These are phyloP conservation scores for Phoenix roebelenii DNA, from an alignment of 176 grass and related monocot species.

Conservation along the genomic window DNA sequence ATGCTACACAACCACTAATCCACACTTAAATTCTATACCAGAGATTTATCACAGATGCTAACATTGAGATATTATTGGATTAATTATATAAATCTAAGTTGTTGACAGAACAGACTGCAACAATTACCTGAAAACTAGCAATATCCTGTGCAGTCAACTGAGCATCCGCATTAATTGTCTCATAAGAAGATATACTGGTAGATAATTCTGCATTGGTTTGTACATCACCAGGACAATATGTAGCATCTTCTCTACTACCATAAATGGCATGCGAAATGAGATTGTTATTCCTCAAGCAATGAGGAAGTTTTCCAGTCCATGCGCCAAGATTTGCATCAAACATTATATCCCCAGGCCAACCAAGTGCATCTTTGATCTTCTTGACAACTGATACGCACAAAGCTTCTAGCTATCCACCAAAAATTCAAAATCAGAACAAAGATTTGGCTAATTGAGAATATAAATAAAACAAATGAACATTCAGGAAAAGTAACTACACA, in stretches of 20 bases:
- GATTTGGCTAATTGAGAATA: neutral
- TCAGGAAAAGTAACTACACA: no score
- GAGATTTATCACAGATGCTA: no score
- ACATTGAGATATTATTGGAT: no score
- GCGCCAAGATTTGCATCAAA: slow-evolving; percentile 50
- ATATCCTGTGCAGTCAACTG: slow-evolving; percentile 35
- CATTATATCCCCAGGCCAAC: slow-evolving; percentile 49
- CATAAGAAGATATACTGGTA: slow-evolving; percentile 24
- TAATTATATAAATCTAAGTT: no score
- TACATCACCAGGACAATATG: slow-evolving; percentile 8
- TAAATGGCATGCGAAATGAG: neutral
- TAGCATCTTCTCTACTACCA: slow-evolving; percentile 1
- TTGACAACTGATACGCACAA: slow-evolving; percentile 53
- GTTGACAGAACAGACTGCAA: neutral
- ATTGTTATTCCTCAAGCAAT: slow-evolving; percentile 36
- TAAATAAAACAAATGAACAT: no score
- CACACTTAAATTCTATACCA: no score
- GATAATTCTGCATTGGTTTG: slow-evolving; percentile 4
- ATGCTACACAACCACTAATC: no score
- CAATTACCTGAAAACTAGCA: slow-evolving; percentile 82
- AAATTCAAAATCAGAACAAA: slow-evolving; percentile 8
- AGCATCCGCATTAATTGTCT: slow-evolving; percentile 17
- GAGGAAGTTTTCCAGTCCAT: slow-evolving; percentile 63
- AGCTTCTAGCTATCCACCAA: slow-evolving; percentile 40
- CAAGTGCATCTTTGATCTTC: slow-evolving; percentile 60